Base-by-base conservation (phyloP, 2,329 filamentous ascomycete genomes). In the Xylaria sp. region DNA sequence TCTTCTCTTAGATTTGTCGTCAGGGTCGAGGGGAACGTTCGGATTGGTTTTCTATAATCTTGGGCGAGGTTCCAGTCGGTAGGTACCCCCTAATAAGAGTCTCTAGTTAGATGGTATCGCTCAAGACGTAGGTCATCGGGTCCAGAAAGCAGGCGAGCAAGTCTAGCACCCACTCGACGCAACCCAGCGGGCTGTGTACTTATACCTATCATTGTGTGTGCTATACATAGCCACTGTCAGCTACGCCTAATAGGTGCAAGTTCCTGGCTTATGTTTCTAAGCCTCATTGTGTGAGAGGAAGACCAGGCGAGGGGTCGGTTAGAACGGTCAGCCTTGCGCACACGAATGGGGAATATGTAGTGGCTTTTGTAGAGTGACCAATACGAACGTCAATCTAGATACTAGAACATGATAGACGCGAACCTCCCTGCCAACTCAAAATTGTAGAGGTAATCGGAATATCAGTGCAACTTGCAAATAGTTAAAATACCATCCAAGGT, bases 201-300 rank as follows among this genome's bases (percentile, higher is more conserved):
- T 37, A 47, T 37, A 6, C 25, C 12, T 32, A n/a, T 48, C 25
- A 13, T 16, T 40, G 35, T 9, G 8, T 10, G 29, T 35, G 32
- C 50, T 51, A 57, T 51, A 66, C 57, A 58, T 50, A 66, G 29
- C 12, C 18, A 5, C 35, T 23, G 3, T n/a, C 32, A 27, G 12
- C 23, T 44, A 21, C 29, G 10, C 37, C 21, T 4, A 5, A n/a
- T 18, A 6, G 6, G 16, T 44, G 16, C 6, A 6, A 18, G 1
- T 44, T 23, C 12, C 12, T 27, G 2, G 16, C 0, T 9, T 47
- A 37, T 10, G 18, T 44, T 21, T n/a, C 16, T 29, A 21, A 27
- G 12, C 6, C 48, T 47, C 21, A 21, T 5, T 16, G 16, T 8
- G 16, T 21, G 51, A 12, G 8, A 4, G 10, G 12, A 35, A 23